Percentiles rank a stretch among this genome's conserved stretches.
Evolutionary conservation across 805 yeast species (phyloP).

Genomic region (Ogataea ramenticola): DNA sequence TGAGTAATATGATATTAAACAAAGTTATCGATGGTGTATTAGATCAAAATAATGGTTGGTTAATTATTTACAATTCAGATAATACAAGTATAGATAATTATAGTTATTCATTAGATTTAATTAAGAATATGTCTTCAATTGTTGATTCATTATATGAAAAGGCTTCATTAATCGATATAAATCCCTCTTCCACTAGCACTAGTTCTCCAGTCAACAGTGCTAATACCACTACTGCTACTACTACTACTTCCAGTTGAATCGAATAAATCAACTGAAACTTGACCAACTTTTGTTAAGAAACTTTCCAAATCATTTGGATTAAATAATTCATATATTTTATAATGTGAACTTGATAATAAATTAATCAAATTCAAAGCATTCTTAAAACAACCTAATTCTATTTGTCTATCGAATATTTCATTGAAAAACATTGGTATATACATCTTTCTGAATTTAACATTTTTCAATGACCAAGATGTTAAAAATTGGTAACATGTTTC

Average conservation of each 20-base stretch:
- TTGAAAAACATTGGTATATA: slow-evolving; percentile 71
- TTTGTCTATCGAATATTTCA: slow-evolving; percentile 52
- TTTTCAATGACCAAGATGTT: slow-evolving; percentile 25
- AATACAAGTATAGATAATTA: slow-evolving; percentile 87
- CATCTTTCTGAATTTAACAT: slow-evolving; percentile 35
- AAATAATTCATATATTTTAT: slow-evolving; percentile 56
- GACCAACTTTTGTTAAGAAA: slow-evolving; percentile 51
- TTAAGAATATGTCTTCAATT: slow-evolving; percentile 78
- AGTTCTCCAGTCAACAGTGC: background rate
- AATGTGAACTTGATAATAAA: slow-evolving; percentile 60
- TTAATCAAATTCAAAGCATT: slow-evolving; percentile 52
- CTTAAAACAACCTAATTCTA: slow-evolving; percentile 19
- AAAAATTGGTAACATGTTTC: background rate
- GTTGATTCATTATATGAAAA: slow-evolving; percentile 91
- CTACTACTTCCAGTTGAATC: slow-evolving; percentile 7
- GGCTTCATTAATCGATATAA: slow-evolving; percentile 72
- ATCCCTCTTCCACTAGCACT: background rate
- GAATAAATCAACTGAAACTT: slow-evolving; percentile 33
- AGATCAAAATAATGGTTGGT: slow-evolving; percentile 98
- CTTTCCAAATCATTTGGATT: slow-evolving; percentile 27
- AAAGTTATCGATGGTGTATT: slow-evolving; percentile 92
- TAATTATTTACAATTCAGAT: slow-evolving; percentile 63
- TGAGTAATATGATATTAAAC: slow-evolving; percentile 94
- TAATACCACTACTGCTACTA: background rate
- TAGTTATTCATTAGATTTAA: slow-evolving; percentile 77